Evolutionary conservation across 1,284 basidiomycete genomes (phyloP), one percentile per base, ranked within the genome.

Genomic region (Irpex rosettiformis): DNA sequence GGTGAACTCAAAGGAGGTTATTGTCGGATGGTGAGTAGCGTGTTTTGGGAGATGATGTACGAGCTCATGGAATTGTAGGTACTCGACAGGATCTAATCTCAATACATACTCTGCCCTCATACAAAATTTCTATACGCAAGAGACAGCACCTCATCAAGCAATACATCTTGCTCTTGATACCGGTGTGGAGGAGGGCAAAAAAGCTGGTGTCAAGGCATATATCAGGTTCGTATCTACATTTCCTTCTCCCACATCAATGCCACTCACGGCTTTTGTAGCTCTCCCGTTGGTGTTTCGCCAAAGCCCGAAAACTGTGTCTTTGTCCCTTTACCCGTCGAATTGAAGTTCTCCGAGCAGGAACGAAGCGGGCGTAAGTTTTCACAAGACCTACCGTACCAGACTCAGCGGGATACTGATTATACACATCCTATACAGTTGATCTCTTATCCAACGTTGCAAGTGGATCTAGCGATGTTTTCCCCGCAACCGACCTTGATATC

Each of bases 61-160:
- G 28, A 48, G 30, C 18, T 30, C 45, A 27, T 52, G 7, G 58
- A 18, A 22, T 18, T 8, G 10, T 67, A 94, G 92, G 91, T 95
- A 95, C 76, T 93, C 93, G 18, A 95, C 93, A 21, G 89, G 90
- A 63, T 90, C 91, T 3, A 87, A 91, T 63, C 83, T 99, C 61
- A 96, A 97, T 79, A 93, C 93, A 13, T 96, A 96, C 79, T 96
- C 95, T 48, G 95, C 97, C 21, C 83, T 99, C 64, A 97, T 99
- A 70, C 97, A 99, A 82, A 96, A 98, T 76, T 98, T 98, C 77
- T 99, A 97, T 76, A 87, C 93, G 42, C 86, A 91, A 80, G 94
- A 99, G 76, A 95, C 93, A 2, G 79, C 85, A 0, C 91, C 94
- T 3, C 85, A 91, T 73, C 92, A 91, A 60, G 95, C 97, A 3